Evolutionary conservation across 139 green algal species (phyloP).

Genomic region (Chlamydomonas sp.): DNA sequence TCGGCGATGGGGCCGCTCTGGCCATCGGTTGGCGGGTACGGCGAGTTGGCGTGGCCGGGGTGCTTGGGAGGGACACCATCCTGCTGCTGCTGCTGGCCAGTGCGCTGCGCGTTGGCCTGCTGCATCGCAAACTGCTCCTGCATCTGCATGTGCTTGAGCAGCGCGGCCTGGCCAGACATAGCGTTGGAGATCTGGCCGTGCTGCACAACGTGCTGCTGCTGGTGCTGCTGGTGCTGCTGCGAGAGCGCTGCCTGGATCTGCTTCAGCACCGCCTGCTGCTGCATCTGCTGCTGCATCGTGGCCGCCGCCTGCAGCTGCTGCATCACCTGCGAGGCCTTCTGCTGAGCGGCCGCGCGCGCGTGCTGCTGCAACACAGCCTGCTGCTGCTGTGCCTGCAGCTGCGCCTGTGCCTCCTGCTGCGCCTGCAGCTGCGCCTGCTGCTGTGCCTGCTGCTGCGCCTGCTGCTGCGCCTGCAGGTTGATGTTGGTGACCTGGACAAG

Average conservation of each 20-base stretch:
- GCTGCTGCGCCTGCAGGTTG: not conserved
- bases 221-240: not conserved
- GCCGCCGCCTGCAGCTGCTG: not conserved
- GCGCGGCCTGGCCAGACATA: not conserved
- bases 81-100: not conserved
- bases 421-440: not conserved
- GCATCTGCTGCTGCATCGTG: not conserved
- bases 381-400: not conserved
- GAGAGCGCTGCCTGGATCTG: too few species aligned
- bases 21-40: too few species aligned
- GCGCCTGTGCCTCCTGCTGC: constrained; percentile 1
- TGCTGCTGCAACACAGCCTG: not conserved
- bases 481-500: not conserved
- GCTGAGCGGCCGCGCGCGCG: not conserved
- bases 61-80: too few species aligned
- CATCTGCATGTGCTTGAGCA: not conserved
- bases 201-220: not conserved
- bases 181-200: not conserved
- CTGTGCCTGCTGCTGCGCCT: not conserved
- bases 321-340: too few species aligned
- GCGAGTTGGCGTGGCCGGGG: too few species aligned
- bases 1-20: too few species aligned
- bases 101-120: not conserved
- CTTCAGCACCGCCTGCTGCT: not conserved
- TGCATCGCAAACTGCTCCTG: not conserved